Evolutionary conservation across 1,284 basidiomycete species (phyloP).

Genomic region (Trichosporon inkin): DNA sequence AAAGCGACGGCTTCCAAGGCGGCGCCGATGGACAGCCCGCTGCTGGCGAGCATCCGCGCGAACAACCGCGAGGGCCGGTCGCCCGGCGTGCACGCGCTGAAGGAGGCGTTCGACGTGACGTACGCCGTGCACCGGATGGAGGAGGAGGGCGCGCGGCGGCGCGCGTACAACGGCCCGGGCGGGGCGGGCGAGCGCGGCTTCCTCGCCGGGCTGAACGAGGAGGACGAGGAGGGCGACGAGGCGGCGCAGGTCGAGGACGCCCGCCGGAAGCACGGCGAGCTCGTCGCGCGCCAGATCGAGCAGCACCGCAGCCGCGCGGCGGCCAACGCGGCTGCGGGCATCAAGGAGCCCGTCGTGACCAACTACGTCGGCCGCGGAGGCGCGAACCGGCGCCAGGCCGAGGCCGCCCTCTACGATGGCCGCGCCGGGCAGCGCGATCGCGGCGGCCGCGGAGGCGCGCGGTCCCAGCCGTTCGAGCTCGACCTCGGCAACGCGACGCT

Average conservation of each 20-base stretch:
- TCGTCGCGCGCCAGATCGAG: slow-evolving; percentile 50
- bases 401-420: slow-evolving; percentile 59
- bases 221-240: slow-evolving; percentile 68
- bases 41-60: slow-evolving; percentile 73
- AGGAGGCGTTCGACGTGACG: slow-evolving; percentile 98
- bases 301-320: slow-evolving; percentile 46
- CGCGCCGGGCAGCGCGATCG: slow-evolving; percentile 70
- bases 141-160: slow-evolving; percentile 84
- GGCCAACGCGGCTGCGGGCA: slow-evolving; percentile 50
- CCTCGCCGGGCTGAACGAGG: slow-evolving; percentile 84
- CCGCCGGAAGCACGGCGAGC: slow-evolving; percentile 55
- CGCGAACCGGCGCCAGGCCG: slow-evolving; percentile 53
- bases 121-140: slow-evolving; percentile 99
- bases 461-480: slow-evolving; percentile 61
- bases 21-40: slow-evolving; percentile 81
- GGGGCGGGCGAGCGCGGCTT: slow-evolving; percentile 72
- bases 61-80: slow-evolving; percentile 73
- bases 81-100: slow-evolving; percentile 84
- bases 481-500: slow-evolving; percentile 79
- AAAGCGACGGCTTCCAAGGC: slow-evolving; percentile 11
- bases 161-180: slow-evolving; percentile 70
- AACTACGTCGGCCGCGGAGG: slow-evolving; percentile 51
- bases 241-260: slow-evolving; percentile 54
- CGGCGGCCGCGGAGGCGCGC: slow-evolving; percentile 44
- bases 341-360: slow-evolving; percentile 48